Evolutionary conservation across 352 stramenopile genomes (phyloP).

Genomic region (Phytophthora citrophthora): DNA sequence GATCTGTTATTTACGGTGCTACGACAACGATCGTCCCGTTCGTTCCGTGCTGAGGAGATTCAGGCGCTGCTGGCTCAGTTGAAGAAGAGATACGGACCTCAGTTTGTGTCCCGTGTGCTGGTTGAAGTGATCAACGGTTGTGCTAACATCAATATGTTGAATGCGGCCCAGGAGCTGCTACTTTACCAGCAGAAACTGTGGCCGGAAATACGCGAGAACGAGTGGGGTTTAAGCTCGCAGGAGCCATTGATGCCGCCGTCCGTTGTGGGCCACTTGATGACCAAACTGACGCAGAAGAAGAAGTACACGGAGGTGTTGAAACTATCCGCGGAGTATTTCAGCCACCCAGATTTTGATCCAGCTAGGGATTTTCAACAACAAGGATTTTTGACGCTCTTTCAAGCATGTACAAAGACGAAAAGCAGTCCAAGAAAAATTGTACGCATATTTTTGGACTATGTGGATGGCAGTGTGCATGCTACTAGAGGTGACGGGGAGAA

Average conservation of each 20-base stretch:
- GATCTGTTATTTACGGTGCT: constrained; percentile 80
- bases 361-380: constrained; percentile 61
- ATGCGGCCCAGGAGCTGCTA: constrained; percentile 51
- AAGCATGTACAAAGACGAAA: constrained; percentile 23
- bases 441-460: constrained; percentile 52
- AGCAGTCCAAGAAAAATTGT: constrained; percentile 30
- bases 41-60: constrained; percentile 40
- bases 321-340: constrained; percentile 49
- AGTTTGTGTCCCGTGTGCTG: constrained; percentile 53
- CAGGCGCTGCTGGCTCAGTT: constrained; percentile 46
- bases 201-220: constrained; percentile 13
- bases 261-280: constrained; percentile 60
- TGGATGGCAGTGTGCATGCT: constrained; percentile 23
- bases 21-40: constrained; percentile 43
- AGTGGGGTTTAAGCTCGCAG: background rate
- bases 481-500: constrained; percentile 10
- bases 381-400: constrained; percentile 67
- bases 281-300: constrained; percentile 47
- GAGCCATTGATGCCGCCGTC: constrained; percentile 46
- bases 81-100: constrained; percentile 36
- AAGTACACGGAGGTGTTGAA: constrained; percentile 38
- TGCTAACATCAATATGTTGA: constrained; percentile 69
- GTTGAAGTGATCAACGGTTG: constrained; percentile 71
- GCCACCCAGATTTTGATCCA: constrained; percentile 30
- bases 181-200: constrained; percentile 51